Conservation (phyloP, 805 yeast genomes). For the Yarrowia divulgata region DNA sequence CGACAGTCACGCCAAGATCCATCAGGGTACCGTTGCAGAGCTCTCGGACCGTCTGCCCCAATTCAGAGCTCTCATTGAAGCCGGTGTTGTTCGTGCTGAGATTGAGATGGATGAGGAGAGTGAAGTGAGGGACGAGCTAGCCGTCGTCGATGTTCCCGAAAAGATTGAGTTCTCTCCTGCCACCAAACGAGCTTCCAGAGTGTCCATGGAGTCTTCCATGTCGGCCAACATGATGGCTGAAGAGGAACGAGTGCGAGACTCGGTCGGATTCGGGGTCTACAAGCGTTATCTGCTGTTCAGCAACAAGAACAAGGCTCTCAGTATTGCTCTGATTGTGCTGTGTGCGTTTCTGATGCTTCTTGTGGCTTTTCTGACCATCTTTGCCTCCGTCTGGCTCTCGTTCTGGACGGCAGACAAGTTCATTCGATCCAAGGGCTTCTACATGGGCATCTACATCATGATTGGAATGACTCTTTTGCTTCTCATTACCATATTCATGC, state of each 20-base stretch:
- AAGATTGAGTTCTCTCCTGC: not conserved
- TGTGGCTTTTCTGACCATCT: constrained; percentile 1
- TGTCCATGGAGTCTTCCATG: not conserved
- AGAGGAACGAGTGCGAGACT: constrained; percentile 40
- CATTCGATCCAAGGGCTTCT: constrained; percentile 52
- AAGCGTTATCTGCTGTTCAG: constrained; percentile 58
- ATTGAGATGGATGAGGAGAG: not conserved
- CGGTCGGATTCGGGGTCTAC: constrained; percentile 54
- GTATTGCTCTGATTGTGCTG: constrained; percentile 55
- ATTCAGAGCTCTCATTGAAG: constrained; percentile 56
- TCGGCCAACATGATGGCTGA: constrained; percentile 36
- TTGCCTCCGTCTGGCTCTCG: constrained; percentile 70
- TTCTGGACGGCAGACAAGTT: constrained; percentile 64
- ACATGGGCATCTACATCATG: constrained; percentile 61
- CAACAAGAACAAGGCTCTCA: constrained; percentile 49
- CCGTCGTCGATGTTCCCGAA: not conserved
- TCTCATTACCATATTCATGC: constrained; percentile 52
- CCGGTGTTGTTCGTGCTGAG: constrained; percentile 41
- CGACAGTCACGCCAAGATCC: constrained; percentile 3
- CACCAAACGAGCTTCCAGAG: constrained; percentile 34
- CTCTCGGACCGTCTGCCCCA: constrained; percentile 55
- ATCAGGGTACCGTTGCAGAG: constrained; percentile 63
- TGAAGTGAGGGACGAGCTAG: not conserved
- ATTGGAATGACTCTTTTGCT: constrained; percentile 61
- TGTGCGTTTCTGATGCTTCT: constrained; percentile 31